Base-by-base conservation (phyloP, 2,329 filamentous ascomycete genomes). In the Didymella pomorum region DNA sequence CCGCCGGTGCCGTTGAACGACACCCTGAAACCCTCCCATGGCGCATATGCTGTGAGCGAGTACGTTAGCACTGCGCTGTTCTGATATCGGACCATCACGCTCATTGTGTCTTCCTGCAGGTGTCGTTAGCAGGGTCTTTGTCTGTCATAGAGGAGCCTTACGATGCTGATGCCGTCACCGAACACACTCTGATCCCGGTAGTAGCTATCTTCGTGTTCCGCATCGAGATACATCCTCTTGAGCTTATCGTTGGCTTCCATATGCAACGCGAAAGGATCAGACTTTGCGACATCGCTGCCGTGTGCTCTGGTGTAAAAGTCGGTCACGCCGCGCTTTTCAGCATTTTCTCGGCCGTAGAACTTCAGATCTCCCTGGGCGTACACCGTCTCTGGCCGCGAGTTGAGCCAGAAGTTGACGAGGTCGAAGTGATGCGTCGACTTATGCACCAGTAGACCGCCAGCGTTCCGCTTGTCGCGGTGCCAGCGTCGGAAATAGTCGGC, bases 371-470 rank as follows among this genome's bases (percentile, higher is more conserved):
- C 86, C 62, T 84, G 81, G 0, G 84, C 84, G 61, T 85, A 85
- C 0, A 88, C 86, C 0, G 83, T 84, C 46, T 79, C 74, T 0
- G 86, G 86, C 7, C 80, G 74, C 1, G 81, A 86, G 45, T 81
- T 79, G 39, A 88, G 79, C 86, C 86, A 88, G 68, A 87, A 88
- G 66, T 87, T 86, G 53, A 88, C 81, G 9, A 88, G 79, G 67
- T 88, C 86, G 63, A 88, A 87, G 67, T 88, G 86, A 60, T 88
- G 86, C 5, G 84, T 88, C 21, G 83, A 84, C 70, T 88, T 88
- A 72, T 88, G 86, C 26, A 88, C 84, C 3, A 87, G 74, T 31
- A 88, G 73, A 1, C 85, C 85, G 12, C 86, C 86, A 56, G 81
- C 84, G 72, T 87, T 88, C 25, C 79, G 78, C 76, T 84, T 85